Percentiles rank a stretch among this genome's conserved stretches.
These are phyloP conservation scores for Boletus vermiculosoides DNA, from an alignment of 768 basidiomycete species.

Conservation along the genomic window DNA sequence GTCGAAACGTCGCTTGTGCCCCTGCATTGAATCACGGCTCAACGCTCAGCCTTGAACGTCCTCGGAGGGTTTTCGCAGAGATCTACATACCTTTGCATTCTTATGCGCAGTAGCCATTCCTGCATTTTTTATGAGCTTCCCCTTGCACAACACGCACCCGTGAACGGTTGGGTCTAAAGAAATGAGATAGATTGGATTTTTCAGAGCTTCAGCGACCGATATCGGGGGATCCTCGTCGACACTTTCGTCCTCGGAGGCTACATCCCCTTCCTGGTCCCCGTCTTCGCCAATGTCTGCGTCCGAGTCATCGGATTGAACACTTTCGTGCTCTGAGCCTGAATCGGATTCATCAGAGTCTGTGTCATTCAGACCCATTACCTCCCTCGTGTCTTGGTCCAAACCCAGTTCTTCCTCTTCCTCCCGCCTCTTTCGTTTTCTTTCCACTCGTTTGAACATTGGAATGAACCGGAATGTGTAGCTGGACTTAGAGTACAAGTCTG, in stretches of 20 bases:
- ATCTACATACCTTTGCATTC: conserved; percentile 58
- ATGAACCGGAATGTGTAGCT: background rate
- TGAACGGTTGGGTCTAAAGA: conserved; percentile 54
- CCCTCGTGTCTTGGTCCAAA: conserved; percentile 61
- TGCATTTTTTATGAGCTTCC: conserved; percentile 62
- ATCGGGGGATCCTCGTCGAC: conserved; percentile 42
- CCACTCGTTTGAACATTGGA: conserved; percentile 77
- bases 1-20: conserved; percentile 59
- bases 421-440: conserved; percentile 59
- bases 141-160: conserved; percentile 68
- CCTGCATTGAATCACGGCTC: conserved; percentile 46
- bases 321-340: conserved; percentile 42
- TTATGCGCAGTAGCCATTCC: conserved; percentile 58
- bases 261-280: conserved; percentile 27
- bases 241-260: conserved; percentile 24
- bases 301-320: conserved; percentile 31
- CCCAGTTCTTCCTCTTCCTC: conserved; percentile 66
- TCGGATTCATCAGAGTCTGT: conserved; percentile 72
- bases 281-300: conserved; percentile 22
- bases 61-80: background rate
- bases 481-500: background rate
- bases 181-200: conserved; percentile 61
- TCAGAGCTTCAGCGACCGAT: conserved; percentile 57
- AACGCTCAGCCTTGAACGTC: background rate
- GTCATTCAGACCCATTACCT: conserved; percentile 64